Conservation (phyloP, 495 filamentous ascomycete genomes). For the Hypoxylon cercidicola region DNA sequence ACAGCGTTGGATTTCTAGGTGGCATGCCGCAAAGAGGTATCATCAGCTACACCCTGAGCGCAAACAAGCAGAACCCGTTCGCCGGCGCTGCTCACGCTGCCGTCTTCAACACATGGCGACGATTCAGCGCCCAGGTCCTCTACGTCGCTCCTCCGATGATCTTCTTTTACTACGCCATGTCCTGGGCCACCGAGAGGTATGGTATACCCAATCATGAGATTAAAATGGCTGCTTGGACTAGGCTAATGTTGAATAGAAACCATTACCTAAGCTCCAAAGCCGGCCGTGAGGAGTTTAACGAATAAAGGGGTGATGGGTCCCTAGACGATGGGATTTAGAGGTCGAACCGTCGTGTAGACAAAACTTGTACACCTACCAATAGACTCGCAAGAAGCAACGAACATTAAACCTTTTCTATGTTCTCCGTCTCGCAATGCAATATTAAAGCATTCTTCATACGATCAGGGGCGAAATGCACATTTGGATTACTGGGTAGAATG, state of each 20-base stretch:
- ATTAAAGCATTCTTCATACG: too few relatives aligned
- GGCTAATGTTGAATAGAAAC: conserved; percentile 68
- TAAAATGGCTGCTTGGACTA: neutral
- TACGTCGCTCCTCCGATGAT: conserved; percentile 84
- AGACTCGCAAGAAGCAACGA: conserved; percentile 33
- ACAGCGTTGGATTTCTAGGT: conserved; percentile 46
- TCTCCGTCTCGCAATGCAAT: neutral
- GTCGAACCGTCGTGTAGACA: conserved; percentile 39
- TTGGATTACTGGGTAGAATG: too few relatives aligned
- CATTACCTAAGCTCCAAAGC: conserved; percentile 92
- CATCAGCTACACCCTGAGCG: conserved; percentile 60
- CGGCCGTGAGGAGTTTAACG: conserved; percentile 70
- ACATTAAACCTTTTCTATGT: conserved; percentile 22
- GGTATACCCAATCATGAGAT: conserved; percentile 36
- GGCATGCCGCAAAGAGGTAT: conserved; percentile 67
- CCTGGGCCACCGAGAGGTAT: conserved; percentile 88
- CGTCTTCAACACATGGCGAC: conserved; percentile 72
- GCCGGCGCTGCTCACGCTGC: conserved; percentile 65
- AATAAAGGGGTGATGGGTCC: conserved; percentile 46
- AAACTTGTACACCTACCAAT: conserved; percentile 45
- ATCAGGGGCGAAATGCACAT: too few relatives aligned
- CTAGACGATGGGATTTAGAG: conserved; percentile 24
- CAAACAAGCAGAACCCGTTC: conserved; percentile 67
- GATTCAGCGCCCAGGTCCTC: conserved; percentile 73
- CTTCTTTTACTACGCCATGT: conserved; percentile 77